phyloP scores from a whole-genome alignment of 768 basidiomycete genomes.

The Mycena galopus region DNA sequence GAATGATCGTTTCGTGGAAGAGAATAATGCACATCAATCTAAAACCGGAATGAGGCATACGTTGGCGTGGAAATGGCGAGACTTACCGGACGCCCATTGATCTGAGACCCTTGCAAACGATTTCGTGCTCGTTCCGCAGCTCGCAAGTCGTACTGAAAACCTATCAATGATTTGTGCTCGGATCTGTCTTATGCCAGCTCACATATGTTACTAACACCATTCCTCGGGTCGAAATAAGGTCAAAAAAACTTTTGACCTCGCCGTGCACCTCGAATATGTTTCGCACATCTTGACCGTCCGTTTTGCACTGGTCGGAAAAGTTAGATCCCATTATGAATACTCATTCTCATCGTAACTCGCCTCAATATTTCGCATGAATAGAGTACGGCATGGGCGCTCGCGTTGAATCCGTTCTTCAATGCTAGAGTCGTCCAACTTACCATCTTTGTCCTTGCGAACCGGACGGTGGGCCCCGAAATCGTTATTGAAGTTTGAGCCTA shows the following conservation, averaged over 20 bases:
- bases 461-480: slow-evolving; percentile 60
- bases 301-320: slow-evolving; percentile 79
- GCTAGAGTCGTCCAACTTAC: slow-evolving; percentile 90
- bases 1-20: slow-evolving; percentile 89
- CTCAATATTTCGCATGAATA: slow-evolving; percentile 99
- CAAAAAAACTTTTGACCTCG: slow-evolving; percentile 97
- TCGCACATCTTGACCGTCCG: slow-evolving; percentile 87
- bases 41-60: slow-evolving; percentile 4
- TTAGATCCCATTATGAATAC: slow-evolving; percentile 5
- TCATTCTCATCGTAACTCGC: slow-evolving; percentile 65
- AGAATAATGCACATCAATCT: slow-evolving; percentile 99
- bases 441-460: slow-evolving; percentile 82
- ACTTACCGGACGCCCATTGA: slow-evolving; percentile 90
- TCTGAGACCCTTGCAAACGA: slow-evolving; percentile 88
- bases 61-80: slow-evolving; percentile 23
- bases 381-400: slow-evolving; percentile 94
- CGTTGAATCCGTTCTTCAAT: slow-evolving; percentile 95
- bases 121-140: slow-evolving; percentile 94
- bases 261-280: slow-evolving; percentile 92
- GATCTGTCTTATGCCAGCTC: slow-evolving; percentile 53
- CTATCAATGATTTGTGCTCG: slow-evolving; percentile 33
- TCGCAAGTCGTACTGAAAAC: slow-evolving; percentile 85
- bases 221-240: slow-evolving; percentile 93
- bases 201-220: slow-evolving; percentile 99
- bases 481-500: slow-evolving; percentile 69